Base-by-base conservation (phyloP, 805 yeast species). In the Teunomyces cretensis region DNA sequence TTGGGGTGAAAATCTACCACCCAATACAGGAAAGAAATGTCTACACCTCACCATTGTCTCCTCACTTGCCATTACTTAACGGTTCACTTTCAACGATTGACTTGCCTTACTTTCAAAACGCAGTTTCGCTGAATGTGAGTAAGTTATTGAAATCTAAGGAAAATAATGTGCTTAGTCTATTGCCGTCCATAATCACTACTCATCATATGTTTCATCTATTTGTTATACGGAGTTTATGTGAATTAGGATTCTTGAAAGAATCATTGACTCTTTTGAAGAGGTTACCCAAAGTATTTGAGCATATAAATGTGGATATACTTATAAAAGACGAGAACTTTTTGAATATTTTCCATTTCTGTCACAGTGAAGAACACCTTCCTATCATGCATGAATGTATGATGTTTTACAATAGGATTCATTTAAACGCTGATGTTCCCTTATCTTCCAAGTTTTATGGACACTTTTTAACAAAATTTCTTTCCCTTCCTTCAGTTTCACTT, bases 11-110 rank as follows among this genome's bases (percentile, higher is more conserved):
- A 4, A 39, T 55, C n/a, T 67, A 48, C 39, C 52, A 53, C 14
- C 73, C 71, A 0, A 48, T 51, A 6, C 49, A 55, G 30, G 64
- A 57, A 27, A 51, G 61, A 44, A 67, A 67, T 43, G 55, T 59
- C 7, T 64, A 63, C 46, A 44, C 61, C 2, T 41, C 59, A 1
- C 56, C 61, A 2, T 50, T 53, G 9, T 49, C 41, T 11, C 41
- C 46, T 1, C 47, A 52, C 19, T 49, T 52, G 31, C 67, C 74
- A 2, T 45, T 64, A 6, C 45, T 71, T 8, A 56, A 56, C 22
- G 74, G 72, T 1, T 45, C 50, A 0, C 30, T 71, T 6, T 41
- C 43, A 5, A 47, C 56, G 2, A 52, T 48, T 8, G 76, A 71
- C 47, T 51, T 71, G 16, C 75, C 76, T 0, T 31, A 46, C 6